These are phyloP conservation scores for Colletotrichum lini DNA, from an alignment of 2,329 filamentous ascomycete species.

Conservation along the genomic window DNA sequence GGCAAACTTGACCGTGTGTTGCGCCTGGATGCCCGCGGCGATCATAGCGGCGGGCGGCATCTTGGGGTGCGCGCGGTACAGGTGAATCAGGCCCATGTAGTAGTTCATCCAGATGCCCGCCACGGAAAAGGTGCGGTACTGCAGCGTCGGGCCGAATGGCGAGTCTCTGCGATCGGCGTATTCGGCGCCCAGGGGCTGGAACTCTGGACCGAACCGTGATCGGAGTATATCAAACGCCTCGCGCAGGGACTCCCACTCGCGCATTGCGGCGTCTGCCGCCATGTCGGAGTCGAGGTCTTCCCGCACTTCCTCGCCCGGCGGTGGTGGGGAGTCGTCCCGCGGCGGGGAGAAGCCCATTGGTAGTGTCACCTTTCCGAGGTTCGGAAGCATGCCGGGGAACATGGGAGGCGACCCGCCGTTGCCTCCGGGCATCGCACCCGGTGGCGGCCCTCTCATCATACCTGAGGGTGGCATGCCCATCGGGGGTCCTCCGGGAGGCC, in stretches of 20 bases:
- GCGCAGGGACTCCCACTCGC: constrained; percentile 84
- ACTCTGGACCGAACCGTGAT: constrained; percentile 78
- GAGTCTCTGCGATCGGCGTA: constrained; percentile 72
- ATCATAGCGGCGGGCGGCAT: constrained; percentile 95
- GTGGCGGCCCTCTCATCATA: constrained; percentile 28
- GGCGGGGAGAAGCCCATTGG: constrained; percentile 71
- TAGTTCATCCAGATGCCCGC: constrained; percentile 90
- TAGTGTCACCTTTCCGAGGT: constrained; percentile 63
- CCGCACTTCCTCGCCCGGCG: constrained; percentile 55
- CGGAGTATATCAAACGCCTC: constrained; percentile 78
- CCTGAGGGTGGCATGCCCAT: constrained; percentile 22
- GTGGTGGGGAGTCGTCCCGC: constrained; percentile 57
- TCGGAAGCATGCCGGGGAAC: constrained; percentile 71
- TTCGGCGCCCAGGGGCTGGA: constrained; percentile 81
- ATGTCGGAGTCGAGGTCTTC: constrained; percentile 73
- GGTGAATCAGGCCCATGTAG: constrained; percentile 86
- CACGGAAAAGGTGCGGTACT: constrained; percentile 90
- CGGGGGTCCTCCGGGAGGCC: constrained; percentile 15
- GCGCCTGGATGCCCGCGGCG: constrained; percentile 83
- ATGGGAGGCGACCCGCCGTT: constrained; percentile 57
- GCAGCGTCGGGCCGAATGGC: constrained; percentile 85
- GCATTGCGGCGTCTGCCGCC: constrained; percentile 77
- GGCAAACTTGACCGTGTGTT: constrained; percentile 79
- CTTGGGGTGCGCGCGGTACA: constrained; percentile 85
- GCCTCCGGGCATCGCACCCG: constrained; percentile 42